Percentiles rank a stretch among this genome's conserved stretches.
Conservation (phyloP, 2,329 filamentous ascomycete genomes). For the Pleurostoma richardsiae region DNA sequence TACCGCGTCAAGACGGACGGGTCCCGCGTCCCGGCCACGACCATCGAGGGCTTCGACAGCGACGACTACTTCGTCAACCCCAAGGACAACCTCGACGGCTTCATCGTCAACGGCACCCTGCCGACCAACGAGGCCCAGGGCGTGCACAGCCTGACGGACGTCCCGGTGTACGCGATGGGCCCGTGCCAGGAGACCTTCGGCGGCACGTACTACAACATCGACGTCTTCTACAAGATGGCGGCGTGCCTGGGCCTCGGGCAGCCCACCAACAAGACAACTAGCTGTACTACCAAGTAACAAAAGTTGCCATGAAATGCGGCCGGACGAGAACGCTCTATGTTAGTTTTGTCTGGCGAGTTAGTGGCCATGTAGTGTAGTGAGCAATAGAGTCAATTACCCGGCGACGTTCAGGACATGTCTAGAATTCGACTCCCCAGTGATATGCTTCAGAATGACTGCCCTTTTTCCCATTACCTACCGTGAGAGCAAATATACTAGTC, state of each 20-base stretch:
- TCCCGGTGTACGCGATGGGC: slow-evolving; percentile 72
- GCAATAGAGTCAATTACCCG: no score
- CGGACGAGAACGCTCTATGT: no score
- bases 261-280: slow-evolving; percentile 22
- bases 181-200: slow-evolving; percentile 75
- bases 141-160: slow-evolving; percentile 73
- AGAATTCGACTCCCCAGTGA: no score
- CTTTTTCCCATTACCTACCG: no score
- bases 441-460: no score
- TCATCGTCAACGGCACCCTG: slow-evolving; percentile 72
- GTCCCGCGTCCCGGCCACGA: slow-evolving; percentile 56
- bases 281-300: slow-evolving; percentile 2
- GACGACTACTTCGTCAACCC: slow-evolving; percentile 64
- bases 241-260: slow-evolving; percentile 56
- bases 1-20: slow-evolving; percentile 66
- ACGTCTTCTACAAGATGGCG: slow-evolving; percentile 72
- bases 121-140: slow-evolving; percentile 59
- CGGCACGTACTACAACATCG: slow-evolving; percentile 65
- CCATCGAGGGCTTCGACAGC: slow-evolving; percentile 40
- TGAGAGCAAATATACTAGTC: no score
- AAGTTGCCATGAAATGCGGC: no score
- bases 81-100: slow-evolving; percentile 58
- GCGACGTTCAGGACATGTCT: no score
- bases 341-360: no score
- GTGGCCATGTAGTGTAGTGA: no score